A percentile compares a stretch with the other conserved stretches of the same genome.
Evolutionary conservation across 306 rosid species (phyloP).

Genomic region (Acacia melanoxylon): DNA sequence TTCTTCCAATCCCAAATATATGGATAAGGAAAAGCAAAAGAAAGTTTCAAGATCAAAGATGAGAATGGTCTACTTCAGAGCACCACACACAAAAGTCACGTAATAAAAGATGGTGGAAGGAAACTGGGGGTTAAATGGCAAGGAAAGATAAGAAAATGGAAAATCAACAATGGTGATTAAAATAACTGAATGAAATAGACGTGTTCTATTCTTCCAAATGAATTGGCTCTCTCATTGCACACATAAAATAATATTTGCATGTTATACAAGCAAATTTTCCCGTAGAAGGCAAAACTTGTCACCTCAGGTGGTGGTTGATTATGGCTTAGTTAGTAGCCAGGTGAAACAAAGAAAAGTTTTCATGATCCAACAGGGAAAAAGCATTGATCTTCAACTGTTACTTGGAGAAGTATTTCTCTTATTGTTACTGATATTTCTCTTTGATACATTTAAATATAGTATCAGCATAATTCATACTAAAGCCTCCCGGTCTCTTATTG

Average conservation of each 20-base stretch:
- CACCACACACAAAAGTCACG: not conserved
- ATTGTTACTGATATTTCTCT: not conserved
- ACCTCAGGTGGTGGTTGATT: not conserved
- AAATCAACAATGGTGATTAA: not conserved
- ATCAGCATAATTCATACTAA: not conserved
- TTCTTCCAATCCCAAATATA: slow-evolving; percentile 9
- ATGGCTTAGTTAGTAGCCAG: not conserved
- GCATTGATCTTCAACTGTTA: not conserved
- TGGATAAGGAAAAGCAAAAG: not conserved
- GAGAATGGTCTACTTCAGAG: not conserved
- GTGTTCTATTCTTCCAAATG: not conserved
- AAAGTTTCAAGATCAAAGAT: slow-evolving; percentile 11
- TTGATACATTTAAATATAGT: no score
- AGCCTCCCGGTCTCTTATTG: no score
- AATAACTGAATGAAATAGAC: not conserved
- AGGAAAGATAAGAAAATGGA: slow-evolving; percentile 10
- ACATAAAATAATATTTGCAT: not conserved
- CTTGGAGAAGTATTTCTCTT: not conserved
- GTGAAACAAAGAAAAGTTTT: not conserved
- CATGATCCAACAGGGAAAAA: not conserved
- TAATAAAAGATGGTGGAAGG: slow-evolving; percentile 2
- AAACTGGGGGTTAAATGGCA: slow-evolving; percentile 12
- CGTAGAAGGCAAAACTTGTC: not conserved
- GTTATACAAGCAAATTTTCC: not conserved
- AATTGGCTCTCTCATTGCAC: not conserved